A percentile compares a stretch with the other conserved stretches of the same genome.
Evolutionary conservation across 345 rosid species (phyloP).

Genomic region (Psidium friedrichsthalianum): DNA sequence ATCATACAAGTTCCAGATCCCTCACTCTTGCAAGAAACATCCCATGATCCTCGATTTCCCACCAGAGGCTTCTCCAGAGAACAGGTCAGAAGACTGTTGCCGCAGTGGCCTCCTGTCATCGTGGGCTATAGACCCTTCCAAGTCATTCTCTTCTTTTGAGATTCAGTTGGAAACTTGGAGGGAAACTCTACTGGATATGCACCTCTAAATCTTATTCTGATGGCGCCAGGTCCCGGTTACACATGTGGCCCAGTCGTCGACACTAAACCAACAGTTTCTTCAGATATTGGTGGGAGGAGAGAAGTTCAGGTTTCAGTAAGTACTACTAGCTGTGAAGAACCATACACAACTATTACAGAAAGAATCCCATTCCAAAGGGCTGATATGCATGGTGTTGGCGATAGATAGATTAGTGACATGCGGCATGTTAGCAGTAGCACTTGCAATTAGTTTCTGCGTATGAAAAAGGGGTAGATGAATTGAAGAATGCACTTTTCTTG

Average conservation of each 20-base stretch:
- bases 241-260: constrained; percentile 33
- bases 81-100: constrained; percentile 31
- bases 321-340: neutral
- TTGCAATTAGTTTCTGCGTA: neutral
- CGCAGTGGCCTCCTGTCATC: constrained; percentile 35
- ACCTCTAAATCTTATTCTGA: constrained; percentile 33
- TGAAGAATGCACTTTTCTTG: neutral
- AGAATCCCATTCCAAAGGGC: neutral
- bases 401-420: neutral
- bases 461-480: neutral
- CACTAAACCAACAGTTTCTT: constrained; percentile 23
- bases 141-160: constrained; percentile 38
- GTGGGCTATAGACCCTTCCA: constrained; percentile 33
- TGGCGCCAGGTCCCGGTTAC: constrained; percentile 49
- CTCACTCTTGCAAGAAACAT: constrained; percentile 36
- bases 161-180: constrained; percentile 30
- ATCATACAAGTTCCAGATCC: constrained; percentile 6
- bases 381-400: neutral
- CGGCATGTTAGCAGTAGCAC: neutral
- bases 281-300: constrained; percentile 37
- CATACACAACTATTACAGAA: neutral
- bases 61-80: constrained; percentile 12
- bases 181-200: constrained; percentile 5
- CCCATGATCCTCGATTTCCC: constrained; percentile 33
- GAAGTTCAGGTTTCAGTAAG: constrained; percentile 42